Percentiles rank a stretch among this genome's conserved stretches.
Evolutionary conservation across 495 filamentous ascomycete genomes (phyloP).

Genomic region (Pseudotulostoma volvatum): DNA sequence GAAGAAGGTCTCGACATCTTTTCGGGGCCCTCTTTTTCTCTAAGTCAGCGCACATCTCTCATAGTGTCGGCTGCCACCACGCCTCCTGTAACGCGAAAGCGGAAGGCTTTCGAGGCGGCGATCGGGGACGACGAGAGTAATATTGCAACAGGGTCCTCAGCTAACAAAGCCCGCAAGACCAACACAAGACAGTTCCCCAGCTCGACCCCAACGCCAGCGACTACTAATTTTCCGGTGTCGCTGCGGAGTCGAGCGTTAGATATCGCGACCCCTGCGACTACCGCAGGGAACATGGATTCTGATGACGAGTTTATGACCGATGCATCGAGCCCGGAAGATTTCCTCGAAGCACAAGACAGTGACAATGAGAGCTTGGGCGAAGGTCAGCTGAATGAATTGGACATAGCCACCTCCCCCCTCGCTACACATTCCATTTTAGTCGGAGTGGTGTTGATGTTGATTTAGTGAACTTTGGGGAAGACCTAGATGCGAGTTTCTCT

Average conservation of each 20-base stretch:
- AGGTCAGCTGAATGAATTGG: constrained; percentile 38
- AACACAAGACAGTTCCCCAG: constrained; percentile 3
- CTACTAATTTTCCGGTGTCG: constrained; percentile 4
- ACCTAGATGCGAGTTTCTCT: constrained; percentile 59
- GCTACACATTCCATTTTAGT: no score
- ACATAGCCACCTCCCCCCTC: no score
- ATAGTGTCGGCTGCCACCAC: constrained; percentile 31
- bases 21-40: constrained; percentile 2
- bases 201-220: constrained; percentile 3
- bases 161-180: constrained; percentile 8
- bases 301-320: constrained; percentile 92
- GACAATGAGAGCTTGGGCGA: constrained; percentile 65
- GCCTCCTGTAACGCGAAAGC: constrained; percentile 63
- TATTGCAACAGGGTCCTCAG: constrained; percentile 18
- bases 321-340: constrained; percentile 61
- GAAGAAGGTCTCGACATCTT: constrained; percentile 11
- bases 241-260: constrained; percentile 9
- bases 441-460: no score
- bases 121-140: constrained; percentile 31
- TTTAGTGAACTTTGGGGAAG: constrained; percentile 50
- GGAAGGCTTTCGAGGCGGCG: constrained; percentile 76
- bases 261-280: constrained; percentile 31
- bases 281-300: constrained; percentile 60
- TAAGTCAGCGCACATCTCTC: constrained; percentile 8
- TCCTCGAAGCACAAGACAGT: constrained; percentile 48